Evolutionary conservation across 2,329 filamentous ascomycete species (phyloP).

Genomic region (Chlorencoelia australis): DNA sequence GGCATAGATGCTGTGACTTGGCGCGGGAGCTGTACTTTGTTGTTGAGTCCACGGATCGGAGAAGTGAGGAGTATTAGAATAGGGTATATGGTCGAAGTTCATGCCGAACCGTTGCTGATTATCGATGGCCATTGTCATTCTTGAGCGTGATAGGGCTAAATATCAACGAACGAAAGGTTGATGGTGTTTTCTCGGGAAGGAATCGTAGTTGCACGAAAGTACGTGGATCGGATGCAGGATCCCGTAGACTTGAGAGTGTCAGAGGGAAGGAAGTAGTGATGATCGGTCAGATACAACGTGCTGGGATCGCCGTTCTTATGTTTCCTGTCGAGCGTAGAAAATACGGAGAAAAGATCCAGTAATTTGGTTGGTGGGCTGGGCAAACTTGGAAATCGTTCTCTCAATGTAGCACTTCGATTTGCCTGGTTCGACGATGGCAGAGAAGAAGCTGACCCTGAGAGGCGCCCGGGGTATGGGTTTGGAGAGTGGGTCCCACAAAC

Average conservation of each 20-base stretch:
- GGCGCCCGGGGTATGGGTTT: no score
- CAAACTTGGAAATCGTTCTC: no score
- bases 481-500: no score
- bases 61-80: slow-evolving; percentile 60
- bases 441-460: no score
- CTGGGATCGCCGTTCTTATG: slow-evolving; percentile 28
- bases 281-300: slow-evolving; percentile 14
- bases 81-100: slow-evolving; percentile 73
- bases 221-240: slow-evolving; percentile 26
- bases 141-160: no score
- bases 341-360: slow-evolving; percentile 12
- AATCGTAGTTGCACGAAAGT: slow-evolving; percentile 12
- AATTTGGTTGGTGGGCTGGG: slow-evolving; percentile 16
- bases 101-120: slow-evolving; percentile 74
- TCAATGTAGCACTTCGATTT: no score
- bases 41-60: slow-evolving; percentile 80
- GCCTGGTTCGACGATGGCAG: no score
- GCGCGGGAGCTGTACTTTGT: slow-evolving; percentile 40
- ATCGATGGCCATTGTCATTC: slow-evolving; percentile 93
- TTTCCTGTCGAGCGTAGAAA: slow-evolving; percentile 14
- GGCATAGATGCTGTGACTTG: slow-evolving; percentile 50
- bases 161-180: slow-evolving; percentile 5
- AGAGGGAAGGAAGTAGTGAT: slow-evolving; percentile 15
- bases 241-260: slow-evolving; percentile 16
- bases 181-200: slow-evolving; percentile 4